Conservation (phyloP, 2,329 filamentous ascomycete genomes). For the Colletotrichum lindemuthianum region DNA sequence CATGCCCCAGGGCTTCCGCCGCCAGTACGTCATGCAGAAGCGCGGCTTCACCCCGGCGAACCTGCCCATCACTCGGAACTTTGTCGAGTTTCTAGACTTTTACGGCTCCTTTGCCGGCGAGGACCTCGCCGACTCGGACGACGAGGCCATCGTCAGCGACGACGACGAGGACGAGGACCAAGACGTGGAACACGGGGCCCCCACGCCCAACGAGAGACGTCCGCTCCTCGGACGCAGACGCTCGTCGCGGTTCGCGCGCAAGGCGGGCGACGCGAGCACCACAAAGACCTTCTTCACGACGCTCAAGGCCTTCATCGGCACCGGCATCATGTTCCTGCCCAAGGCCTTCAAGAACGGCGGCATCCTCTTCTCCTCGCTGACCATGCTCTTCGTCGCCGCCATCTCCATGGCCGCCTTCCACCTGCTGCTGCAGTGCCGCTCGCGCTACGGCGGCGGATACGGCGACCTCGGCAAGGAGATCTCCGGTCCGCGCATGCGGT, state of each 20-base stretch:
- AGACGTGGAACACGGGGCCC: slow-evolving; percentile 40
- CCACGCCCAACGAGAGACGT: slow-evolving; percentile 58
- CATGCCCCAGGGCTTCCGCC: slow-evolving; percentile 52
- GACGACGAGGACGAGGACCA: slow-evolving; percentile 55
- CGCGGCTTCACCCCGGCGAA: slow-evolving; percentile 38
- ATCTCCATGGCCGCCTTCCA: slow-evolving; percentile 78
- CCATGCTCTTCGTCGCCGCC: slow-evolving; percentile 71
- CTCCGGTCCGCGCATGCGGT: slow-evolving; percentile 70
- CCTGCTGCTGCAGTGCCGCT: slow-evolving; percentile 74
- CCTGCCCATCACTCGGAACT: slow-evolving; percentile 71
- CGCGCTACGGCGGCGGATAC: slow-evolving; percentile 74
- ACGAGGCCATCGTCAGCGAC: slow-evolving; percentile 64
- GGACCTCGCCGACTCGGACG: slow-evolving; percentile 68
- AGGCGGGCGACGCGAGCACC: slow-evolving; percentile 71
- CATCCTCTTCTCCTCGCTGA: slow-evolving; percentile 77
- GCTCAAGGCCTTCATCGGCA: slow-evolving; percentile 82
- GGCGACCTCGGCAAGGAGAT: slow-evolving; percentile 77
- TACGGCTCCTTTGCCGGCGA: slow-evolving; percentile 84
- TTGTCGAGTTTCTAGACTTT: slow-evolving; percentile 79
- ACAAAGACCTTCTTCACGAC: slow-evolving; percentile 81
- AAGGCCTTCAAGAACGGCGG: slow-evolving; percentile 84
- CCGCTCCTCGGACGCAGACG: slow-evolving; percentile 69
- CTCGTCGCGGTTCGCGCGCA: slow-evolving; percentile 54
- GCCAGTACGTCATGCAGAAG: slow-evolving; percentile 54
- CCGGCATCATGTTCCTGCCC: slow-evolving; percentile 83